Evolutionary conservation across 2,329 filamentous ascomycete species (phyloP).

Genomic region (Clarireedia hainanense): DNA sequence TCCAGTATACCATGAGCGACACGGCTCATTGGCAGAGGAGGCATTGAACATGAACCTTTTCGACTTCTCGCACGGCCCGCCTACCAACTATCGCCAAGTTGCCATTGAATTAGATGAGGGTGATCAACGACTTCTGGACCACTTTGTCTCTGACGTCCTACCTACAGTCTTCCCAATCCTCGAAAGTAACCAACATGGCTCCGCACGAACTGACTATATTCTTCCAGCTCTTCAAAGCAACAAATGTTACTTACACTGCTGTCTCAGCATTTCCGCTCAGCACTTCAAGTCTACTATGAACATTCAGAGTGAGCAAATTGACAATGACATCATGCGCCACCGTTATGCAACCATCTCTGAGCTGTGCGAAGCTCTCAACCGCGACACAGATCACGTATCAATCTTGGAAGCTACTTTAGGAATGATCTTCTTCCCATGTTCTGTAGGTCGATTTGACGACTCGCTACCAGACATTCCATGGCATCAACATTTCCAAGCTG

Average conservation of each 20-base stretch:
- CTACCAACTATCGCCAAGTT: conserved; percentile 56
- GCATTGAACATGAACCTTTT: conserved; percentile 71
- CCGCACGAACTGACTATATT: conserved; percentile 72
- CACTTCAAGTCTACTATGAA: conserved; percentile 77
- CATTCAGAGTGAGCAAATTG: conserved; percentile 63
- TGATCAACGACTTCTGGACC: conserved; percentile 79
- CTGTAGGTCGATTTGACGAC: conserved; percentile 80
- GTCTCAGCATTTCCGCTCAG: conserved; percentile 84
- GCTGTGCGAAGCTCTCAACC: conserved; percentile 72
- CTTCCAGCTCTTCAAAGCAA: conserved; percentile 84
- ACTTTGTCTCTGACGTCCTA: conserved; percentile 83
- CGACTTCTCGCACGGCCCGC: conserved; percentile 64
- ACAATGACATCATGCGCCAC: conserved; percentile 87
- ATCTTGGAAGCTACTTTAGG: conserved; percentile 88
- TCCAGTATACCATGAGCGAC: conserved; percentile 58
- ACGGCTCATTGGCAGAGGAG: conserved; percentile 56
- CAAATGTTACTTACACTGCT: conserved; percentile 91
- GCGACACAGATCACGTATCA: conserved; percentile 74
- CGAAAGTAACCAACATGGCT: conserved; percentile 81
- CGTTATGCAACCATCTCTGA: conserved; percentile 81
- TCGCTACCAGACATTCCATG: conserved; percentile 85
- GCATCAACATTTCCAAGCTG: conserved; percentile 95
- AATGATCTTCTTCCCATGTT: conserved; percentile 94
- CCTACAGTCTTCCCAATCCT: conserved; percentile 87
- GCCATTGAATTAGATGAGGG: conserved; percentile 78